phyloP scores from a whole-genome alignment of 2,329 filamentous ascomycete species.

The Aspergillus sp. region DNA sequence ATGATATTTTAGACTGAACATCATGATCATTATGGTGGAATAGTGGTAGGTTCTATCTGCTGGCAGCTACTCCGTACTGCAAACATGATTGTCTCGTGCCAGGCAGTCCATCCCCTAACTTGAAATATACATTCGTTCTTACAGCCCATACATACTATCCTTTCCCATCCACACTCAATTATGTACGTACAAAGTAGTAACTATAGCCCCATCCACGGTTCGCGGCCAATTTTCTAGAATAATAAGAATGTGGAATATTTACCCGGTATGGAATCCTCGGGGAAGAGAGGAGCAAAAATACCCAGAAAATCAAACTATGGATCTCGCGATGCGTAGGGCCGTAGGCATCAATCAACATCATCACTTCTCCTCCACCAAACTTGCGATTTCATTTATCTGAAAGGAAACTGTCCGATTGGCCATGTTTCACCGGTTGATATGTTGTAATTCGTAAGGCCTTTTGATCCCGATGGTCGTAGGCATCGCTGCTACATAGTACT shows the following conservation, averaged over 20 bases:
- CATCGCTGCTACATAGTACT: not conserved
- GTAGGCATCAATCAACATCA: not conserved
- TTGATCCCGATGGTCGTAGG: not conserved
- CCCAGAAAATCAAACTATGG: not conserved
- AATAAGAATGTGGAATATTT: not conserved
- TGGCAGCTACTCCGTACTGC: not conserved
- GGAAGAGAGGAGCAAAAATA: not conserved
- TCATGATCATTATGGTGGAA: not conserved
- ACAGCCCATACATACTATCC: not conserved
- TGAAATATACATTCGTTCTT: not conserved
- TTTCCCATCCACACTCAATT: not conserved
- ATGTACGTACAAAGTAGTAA: not conserved
- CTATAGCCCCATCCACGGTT: not conserved
- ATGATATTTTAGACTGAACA: not conserved
- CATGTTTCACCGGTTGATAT: not conserved
- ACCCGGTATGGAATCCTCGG: not conserved
- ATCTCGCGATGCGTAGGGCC: not conserved
- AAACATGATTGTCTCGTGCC: not conserved
- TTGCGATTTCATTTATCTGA: not conserved
- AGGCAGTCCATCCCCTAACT: not conserved
- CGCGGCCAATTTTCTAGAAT: not conserved
- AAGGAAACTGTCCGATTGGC: conserved; percentile 4
- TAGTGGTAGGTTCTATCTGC: not conserved
- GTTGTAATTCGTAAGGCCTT: not conserved
- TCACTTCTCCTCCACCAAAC: not conserved